Conservation (phyloP, 202 grass and related monocot species). For the Zizania palustris region DNA sequence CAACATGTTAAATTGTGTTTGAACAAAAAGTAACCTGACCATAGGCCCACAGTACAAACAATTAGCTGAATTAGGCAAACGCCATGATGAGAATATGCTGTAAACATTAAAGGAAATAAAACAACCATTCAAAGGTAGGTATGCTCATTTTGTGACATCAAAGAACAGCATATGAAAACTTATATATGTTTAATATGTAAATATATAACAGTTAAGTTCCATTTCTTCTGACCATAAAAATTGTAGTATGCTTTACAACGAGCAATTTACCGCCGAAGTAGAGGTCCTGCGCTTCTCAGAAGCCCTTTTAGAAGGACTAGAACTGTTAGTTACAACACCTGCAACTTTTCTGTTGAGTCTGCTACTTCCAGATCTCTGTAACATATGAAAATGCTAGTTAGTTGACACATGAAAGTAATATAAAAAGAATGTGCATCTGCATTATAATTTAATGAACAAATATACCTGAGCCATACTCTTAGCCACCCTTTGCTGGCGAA, state of each 20-base stretch:
- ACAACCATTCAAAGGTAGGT: background rate
- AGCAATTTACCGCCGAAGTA: conserved; percentile 62
- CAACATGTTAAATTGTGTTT: background rate
- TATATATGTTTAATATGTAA: background rate
- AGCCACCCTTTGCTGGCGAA: conserved; percentile 95
- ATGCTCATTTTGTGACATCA: conserved; percentile 1
- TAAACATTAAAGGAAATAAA: conserved; percentile 15
- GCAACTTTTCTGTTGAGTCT: conserved; percentile 72
- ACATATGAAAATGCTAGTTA: conserved; percentile 21
- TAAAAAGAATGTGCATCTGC: conserved; percentile 21
- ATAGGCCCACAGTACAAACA: background rate
- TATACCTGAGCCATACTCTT: conserved; percentile 81
- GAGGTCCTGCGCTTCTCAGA: conserved; percentile 84
- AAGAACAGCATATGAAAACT: conserved; percentile 1
- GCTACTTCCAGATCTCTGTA: conserved; percentile 73
- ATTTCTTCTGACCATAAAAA: conserved; percentile 20
- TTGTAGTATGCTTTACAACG: conserved; percentile 9
- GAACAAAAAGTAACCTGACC: background rate
- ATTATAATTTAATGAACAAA: conserved; percentile 21
- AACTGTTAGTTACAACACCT: conserved; percentile 58
- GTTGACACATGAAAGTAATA: conserved; percentile 3
- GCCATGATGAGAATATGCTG: background rate
- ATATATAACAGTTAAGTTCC: background rate
- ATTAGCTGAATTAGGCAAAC: conserved; percentile 20
- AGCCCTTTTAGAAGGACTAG: conserved; percentile 68